A percentile compares a stretch with the other conserved stretches of the same genome.
These are phyloP conservation scores for Ceratocystis huliohia DNA, from an alignment of 2,329 filamentous ascomycete genomes.

Conservation along the genomic window DNA sequence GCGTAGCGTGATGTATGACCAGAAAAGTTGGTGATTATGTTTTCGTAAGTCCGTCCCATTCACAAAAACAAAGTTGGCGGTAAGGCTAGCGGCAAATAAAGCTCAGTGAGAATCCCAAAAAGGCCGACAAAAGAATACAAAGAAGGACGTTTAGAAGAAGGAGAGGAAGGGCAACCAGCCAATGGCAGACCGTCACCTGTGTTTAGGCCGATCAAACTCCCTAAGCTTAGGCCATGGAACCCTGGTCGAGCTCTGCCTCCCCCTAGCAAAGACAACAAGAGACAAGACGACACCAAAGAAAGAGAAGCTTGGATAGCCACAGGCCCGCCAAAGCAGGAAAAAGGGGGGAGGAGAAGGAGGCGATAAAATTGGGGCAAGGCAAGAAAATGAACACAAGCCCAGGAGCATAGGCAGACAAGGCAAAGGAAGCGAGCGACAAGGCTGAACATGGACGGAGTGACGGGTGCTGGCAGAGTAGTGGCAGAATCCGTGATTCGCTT, in stretches of 20 bases:
- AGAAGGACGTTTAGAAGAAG: slow-evolving; percentile 6
- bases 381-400: background rate
- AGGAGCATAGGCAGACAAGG: background rate
- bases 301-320: background rate
- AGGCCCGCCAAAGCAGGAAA: background rate
- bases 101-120: background rate
- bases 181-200: background rate
- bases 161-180: background rate
- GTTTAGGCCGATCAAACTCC: slow-evolving; percentile 1
- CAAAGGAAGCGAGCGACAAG: background rate
- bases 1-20: background rate
- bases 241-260: background rate
- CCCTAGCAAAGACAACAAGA: background rate
- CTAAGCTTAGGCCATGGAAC: background rate
- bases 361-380: background rate
- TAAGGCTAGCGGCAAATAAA: slow-evolving; percentile 7
- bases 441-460: background rate
- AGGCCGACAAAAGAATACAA: slow-evolving; percentile 5
- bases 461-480: background rate
- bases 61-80: background rate
- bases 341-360: background rate
- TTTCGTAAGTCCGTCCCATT: background rate
- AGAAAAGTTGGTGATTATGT: background rate
- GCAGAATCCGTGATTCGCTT: background rate
- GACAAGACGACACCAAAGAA: background rate